Percentiles rank a stretch among this genome's conserved stretches.
These are phyloP conservation scores for Phalaenopsis equestris DNA, from an alignment of 106 monocot genomes.

Conservation along the genomic window DNA sequence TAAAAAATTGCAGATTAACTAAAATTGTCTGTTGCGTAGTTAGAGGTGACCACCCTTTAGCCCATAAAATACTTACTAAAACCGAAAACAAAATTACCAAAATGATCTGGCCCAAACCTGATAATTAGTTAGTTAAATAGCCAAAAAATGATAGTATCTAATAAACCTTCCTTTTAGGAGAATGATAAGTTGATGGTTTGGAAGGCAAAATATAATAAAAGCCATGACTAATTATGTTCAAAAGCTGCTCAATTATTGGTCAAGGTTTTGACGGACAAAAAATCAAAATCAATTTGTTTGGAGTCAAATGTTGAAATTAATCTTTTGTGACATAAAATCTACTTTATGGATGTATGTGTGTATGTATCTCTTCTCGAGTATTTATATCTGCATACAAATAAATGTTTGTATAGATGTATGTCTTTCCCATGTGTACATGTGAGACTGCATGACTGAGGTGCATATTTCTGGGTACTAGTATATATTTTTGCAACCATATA, in stretches of 20 bases:
- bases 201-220: not conserved
- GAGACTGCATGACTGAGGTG: not conserved
- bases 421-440: not conserved
- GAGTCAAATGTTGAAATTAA: not conserved
- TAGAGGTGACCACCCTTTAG: not conserved
- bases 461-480: not conserved
- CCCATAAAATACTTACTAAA: not conserved
- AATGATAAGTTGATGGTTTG: not conserved
- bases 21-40: not conserved
- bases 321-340: not conserved
- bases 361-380: not conserved
- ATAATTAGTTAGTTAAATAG: not conserved
- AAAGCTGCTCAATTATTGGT: not conserved
- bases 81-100: not conserved
- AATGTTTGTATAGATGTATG: not conserved
- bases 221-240: not conserved
- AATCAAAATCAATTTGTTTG: not conserved
- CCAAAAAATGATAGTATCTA: no score
- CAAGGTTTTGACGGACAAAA: not conserved
- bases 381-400: not conserved
- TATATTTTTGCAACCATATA: not conserved
- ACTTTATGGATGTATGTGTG: not conserved
- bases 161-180: not conserved
- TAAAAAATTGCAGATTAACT: not conserved
- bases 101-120: not conserved